Evolutionary conservation across 441 rosid species (phyloP).

Genomic region (Geranium incanum): DNA sequence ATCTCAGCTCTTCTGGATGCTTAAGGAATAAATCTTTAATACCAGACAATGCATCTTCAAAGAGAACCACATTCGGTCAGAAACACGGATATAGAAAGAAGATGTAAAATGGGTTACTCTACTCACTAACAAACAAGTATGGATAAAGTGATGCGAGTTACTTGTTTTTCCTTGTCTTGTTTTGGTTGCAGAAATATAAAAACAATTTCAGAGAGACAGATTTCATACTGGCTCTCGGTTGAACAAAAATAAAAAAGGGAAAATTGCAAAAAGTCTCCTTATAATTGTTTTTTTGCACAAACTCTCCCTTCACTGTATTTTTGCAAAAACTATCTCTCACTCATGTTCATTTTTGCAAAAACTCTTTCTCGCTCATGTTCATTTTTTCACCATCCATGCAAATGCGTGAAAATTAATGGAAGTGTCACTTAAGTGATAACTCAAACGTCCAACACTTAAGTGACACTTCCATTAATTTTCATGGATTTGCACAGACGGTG

Average conservation of each 20-base stretch:
- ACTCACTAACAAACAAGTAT: background rate
- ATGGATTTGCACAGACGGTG: no score
- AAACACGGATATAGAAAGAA: constrained; percentile 7
- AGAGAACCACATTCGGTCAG: constrained; percentile 14
- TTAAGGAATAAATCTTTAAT: constrained; percentile 53
- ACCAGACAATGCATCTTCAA: constrained; percentile 69
- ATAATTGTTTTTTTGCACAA: no score
- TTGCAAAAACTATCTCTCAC: no score
- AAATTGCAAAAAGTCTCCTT: no score
- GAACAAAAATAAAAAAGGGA: background rate
- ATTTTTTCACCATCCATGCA: no score
- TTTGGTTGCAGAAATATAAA: constrained; percentile 3
- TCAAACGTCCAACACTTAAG: no score
- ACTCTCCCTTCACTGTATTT: no score
- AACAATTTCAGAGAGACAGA: background rate
- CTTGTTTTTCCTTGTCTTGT: background rate
- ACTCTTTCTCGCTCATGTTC: no score
- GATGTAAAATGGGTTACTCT: background rate
- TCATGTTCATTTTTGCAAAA: no score
- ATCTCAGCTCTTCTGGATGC: constrained; percentile 59
- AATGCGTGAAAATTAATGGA: no score
- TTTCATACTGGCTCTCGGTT: background rate
- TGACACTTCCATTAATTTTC: no score
- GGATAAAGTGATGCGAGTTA: background rate
- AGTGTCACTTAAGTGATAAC: no score